phyloP scores from a whole-genome alignment of 768 basidiomycete species.

The Trametes sanguinea region DNA sequence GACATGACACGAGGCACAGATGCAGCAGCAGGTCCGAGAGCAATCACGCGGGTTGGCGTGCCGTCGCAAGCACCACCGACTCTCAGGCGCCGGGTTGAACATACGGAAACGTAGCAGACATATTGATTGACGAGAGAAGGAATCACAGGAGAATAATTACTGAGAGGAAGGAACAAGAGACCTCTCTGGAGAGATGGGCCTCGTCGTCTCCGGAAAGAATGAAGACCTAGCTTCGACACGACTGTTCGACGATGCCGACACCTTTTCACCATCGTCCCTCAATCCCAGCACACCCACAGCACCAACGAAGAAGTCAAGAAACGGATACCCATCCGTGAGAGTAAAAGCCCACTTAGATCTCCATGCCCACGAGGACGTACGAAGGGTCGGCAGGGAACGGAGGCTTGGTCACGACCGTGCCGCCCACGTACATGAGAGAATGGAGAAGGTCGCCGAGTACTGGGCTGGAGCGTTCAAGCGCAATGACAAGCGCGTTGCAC shows the following conservation, averaged over 20 bases:
- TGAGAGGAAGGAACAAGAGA: neutral
- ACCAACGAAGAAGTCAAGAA: neutral
- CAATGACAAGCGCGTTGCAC: slow-evolving; percentile 79
- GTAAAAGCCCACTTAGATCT: slow-evolving; percentile 49
- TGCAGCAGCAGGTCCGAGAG: neutral
- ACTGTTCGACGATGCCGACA: neutral
- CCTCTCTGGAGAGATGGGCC: neutral
- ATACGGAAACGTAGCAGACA: neutral
- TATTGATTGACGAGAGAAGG: neutral
- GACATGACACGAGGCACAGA: neutral
- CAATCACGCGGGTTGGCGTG: no score
- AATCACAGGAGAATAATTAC: neutral
- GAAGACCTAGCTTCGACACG: neutral
- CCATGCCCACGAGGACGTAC: slow-evolving; percentile 84
- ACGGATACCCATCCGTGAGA: neutral
- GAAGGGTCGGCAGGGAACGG: slow-evolving; percentile 74
- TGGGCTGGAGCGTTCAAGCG: slow-evolving; percentile 70
- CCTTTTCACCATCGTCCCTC: slow-evolving; percentile 7
- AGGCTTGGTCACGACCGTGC: slow-evolving; percentile 79
- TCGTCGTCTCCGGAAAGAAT: neutral
- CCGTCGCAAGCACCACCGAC: no score
- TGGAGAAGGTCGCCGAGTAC: slow-evolving; percentile 77
- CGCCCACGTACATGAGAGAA: slow-evolving; percentile 92
- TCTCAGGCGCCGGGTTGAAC: neutral
- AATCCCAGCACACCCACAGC: neutral